These are phyloP conservation scores for Aegilops sharonensis DNA, from an alignment of 176 grass and related monocot genomes.

Conservation along the genomic window DNA sequence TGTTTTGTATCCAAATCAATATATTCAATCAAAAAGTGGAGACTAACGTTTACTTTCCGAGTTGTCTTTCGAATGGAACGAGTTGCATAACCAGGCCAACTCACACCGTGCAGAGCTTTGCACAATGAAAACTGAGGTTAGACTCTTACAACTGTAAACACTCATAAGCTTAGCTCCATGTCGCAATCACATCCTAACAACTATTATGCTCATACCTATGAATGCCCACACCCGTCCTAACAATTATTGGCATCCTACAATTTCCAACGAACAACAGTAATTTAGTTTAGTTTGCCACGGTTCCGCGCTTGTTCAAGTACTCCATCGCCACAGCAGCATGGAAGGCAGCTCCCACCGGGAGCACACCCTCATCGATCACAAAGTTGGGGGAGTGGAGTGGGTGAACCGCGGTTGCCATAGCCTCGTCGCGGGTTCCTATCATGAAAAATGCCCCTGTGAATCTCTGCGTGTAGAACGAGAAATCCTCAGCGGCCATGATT, in stretches of 20 bases:
- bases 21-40: too few relatives aligned
- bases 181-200: background rate
- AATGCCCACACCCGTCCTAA: background rate
- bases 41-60: too few relatives aligned
- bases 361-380: background rate
- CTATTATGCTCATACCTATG: too few relatives aligned
- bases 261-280: background rate
- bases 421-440: background rate
- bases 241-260: background rate
- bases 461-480: background rate
- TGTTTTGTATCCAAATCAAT: too few relatives aligned
- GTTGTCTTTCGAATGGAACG: background rate
- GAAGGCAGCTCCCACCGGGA: background rate
- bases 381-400: slow-evolving; percentile 8
- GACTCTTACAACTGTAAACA: background rate
- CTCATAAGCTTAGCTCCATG: background rate
- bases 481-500: background rate
- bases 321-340: background rate
- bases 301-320: background rate
- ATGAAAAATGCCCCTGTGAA: slow-evolving; percentile 9
- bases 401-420: background rate
- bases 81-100: background rate
- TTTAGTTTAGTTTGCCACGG: background rate
- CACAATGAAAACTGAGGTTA: background rate
- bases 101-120: background rate